Evolutionary conservation across 495 filamentous ascomycete species (phyloP).

Genomic region (Haplographium delicatum): DNA sequence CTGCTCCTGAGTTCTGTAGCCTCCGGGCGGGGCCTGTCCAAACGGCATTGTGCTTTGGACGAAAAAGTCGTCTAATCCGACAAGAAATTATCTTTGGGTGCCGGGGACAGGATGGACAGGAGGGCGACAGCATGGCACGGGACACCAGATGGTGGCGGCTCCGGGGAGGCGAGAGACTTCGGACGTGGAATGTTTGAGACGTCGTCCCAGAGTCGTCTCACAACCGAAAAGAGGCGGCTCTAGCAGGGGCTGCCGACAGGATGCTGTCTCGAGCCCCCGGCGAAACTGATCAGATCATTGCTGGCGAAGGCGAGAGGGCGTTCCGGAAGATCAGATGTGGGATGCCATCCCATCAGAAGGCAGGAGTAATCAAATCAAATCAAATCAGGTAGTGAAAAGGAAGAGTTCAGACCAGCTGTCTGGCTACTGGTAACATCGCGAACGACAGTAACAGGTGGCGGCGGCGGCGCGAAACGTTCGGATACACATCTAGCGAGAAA

Average conservation of each 20-base stretch:
- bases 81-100: background rate
- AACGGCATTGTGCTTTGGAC: slow-evolving; percentile 16
- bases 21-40: too few relatives aligned
- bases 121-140: slow-evolving; percentile 11
- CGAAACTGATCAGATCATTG: slow-evolving; percentile 10
- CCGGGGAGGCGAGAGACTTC: slow-evolving; percentile 1
- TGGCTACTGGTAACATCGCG: too few relatives aligned
- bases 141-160: slow-evolving; percentile 1
- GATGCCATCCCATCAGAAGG: slow-evolving; percentile 11
- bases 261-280: slow-evolving; percentile 15
- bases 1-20: too few relatives aligned
- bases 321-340: slow-evolving; percentile 8
- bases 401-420: too few relatives aligned
- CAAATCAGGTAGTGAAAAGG: too few relatives aligned
- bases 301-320: slow-evolving; percentile 2
- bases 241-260: slow-evolving; percentile 13
- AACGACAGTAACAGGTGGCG: too few relatives aligned
- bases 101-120: background rate
- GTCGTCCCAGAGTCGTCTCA: slow-evolving; percentile 27
- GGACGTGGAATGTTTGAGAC: slow-evolving; percentile 20
- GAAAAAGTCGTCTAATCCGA: slow-evolving; percentile 10
- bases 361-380: too few relatives aligned
- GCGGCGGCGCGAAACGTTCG: too few relatives aligned
- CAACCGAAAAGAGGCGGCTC: slow-evolving; percentile 5
- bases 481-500: too few relatives aligned